These are phyloP conservation scores for Dryas alaskensis DNA, from an alignment of 306 rosid species.

Conservation along the genomic window DNA sequence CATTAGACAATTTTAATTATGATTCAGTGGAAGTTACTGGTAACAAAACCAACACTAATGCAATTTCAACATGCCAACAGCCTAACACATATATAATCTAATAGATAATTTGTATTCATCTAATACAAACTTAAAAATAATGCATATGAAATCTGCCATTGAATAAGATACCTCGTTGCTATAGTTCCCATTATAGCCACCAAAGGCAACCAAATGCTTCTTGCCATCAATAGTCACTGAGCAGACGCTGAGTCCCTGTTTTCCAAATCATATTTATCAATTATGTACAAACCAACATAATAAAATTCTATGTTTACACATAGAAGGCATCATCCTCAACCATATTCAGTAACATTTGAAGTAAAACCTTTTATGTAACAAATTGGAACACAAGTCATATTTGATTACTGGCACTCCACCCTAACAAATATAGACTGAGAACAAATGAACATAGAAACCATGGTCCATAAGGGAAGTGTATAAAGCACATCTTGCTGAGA, in stretches of 20 bases:
- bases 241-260: slow-evolving; percentile 86
- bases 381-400: not conserved
- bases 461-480: too few relatives aligned
- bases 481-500: too few relatives aligned
- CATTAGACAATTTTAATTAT: not conserved
- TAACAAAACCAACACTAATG: not conserved
- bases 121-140: slow-evolving; percentile 1
- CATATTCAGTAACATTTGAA: slow-evolving; percentile 19
- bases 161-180: slow-evolving; percentile 76
- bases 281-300: slow-evolving; percentile 25
- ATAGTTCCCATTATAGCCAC: slow-evolving; percentile 96
- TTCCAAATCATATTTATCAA: slow-evolving; percentile 23
- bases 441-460: not conserved
- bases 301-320: slow-evolving; percentile 6
- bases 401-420: not conserved
- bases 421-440: not conserved
- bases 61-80: not conserved
- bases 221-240: slow-evolving; percentile 62
- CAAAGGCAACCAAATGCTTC: slow-evolving; percentile 80
- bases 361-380: not conserved
- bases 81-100: not conserved
- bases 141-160: not conserved
- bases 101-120: not conserved
- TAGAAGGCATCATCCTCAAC: slow-evolving; percentile 12
- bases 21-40: not conserved